Base-by-base conservation (phyloP, 2,329 filamentous ascomycete genomes). In the Davidsoniella neocaledoniae region DNA sequence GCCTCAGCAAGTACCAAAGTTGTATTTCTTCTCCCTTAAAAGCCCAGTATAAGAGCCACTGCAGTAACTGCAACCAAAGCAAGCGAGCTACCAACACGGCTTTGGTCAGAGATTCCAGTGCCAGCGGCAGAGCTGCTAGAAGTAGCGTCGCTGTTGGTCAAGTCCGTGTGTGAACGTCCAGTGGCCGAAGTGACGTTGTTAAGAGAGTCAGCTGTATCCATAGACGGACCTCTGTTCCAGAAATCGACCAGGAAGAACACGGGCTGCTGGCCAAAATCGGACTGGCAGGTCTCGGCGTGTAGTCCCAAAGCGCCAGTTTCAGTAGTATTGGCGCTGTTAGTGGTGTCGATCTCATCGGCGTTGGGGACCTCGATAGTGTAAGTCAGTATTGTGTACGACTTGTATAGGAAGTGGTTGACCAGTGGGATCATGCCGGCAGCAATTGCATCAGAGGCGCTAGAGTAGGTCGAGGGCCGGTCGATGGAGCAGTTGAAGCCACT, bases 341-440 rank as follows among this genome's bases (percentile, higher is more conserved):
- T 86, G 8, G 68, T 73, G 7, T 66, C 64, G 55, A 83, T 73
- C 57, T 73, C 68, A 54, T 66, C 69, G n/a, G 72, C 67, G 56
- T 82, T 74, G 2, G 82, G 81, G 39, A 77, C 66, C 55, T 74
- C 64, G 57, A 85, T 74, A 55, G 81, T 74, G 48, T 67, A 68
- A 3, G 71, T 62, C n/a, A 67, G 61, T 19, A 77, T 60, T 4
- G 60, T 64, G 50, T 52, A 52, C 14, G 43, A 25, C 51, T 70
- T 66, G 66, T 88, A 79, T 48, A 82, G 72, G 68, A 91, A 90
- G 66, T 91, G 85, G 68, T 91, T 91, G 67, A 85, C 72, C 8
- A 91, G 68, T 23, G 83, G 77, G 61, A 91, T 71, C 57, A 77
- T 72, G 56, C 74, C 74, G 1, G 70, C 68, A 0, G 67, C 59